These are phyloP conservation scores for Candida silvicultrix DNA, from an alignment of 805 yeast species.

Conservation along the genomic window DNA sequence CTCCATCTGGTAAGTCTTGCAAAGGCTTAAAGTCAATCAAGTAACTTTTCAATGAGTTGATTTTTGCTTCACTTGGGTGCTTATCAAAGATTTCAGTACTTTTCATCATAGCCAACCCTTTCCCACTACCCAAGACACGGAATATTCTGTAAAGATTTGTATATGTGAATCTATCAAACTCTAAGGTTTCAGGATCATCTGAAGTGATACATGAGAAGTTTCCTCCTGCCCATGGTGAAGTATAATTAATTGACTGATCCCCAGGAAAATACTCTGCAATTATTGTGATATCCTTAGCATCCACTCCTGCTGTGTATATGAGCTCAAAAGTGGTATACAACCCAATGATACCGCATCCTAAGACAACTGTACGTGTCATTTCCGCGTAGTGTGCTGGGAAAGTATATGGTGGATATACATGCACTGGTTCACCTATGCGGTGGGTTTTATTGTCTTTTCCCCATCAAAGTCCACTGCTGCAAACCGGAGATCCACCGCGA, in stretches of 20 bases:
- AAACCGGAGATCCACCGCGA: no score
- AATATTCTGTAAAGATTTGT: constrained; percentile 38
- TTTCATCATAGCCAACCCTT: constrained; percentile 50
- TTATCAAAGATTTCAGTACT: constrained; percentile 57
- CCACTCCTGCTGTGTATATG: constrained; percentile 32
- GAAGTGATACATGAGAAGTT: constrained; percentile 58
- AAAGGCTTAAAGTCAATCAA: constrained; percentile 40
- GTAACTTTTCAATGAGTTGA: constrained; percentile 41
- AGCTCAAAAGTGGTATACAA: constrained; percentile 48
- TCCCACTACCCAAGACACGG: constrained; percentile 36
- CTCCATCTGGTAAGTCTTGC: constrained; percentile 43
- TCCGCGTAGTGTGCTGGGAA: no score
- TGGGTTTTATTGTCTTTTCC: no score
- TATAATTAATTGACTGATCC: constrained; percentile 62
- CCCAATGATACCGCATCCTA: no score
- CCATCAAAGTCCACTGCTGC: no score
- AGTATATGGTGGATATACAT: no score
- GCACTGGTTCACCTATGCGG: no score
- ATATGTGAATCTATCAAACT: constrained; percentile 54
- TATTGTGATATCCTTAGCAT: constrained; percentile 41
- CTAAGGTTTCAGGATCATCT: constrained; percentile 41
- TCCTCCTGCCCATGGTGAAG: constrained; percentile 81
- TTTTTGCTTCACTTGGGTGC: constrained; percentile 38
- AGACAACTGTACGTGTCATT: no score
- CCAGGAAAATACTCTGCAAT: constrained; percentile 71